Conservation (phyloP, 345 rosid genomes). For the Ceriops decandra region DNA sequence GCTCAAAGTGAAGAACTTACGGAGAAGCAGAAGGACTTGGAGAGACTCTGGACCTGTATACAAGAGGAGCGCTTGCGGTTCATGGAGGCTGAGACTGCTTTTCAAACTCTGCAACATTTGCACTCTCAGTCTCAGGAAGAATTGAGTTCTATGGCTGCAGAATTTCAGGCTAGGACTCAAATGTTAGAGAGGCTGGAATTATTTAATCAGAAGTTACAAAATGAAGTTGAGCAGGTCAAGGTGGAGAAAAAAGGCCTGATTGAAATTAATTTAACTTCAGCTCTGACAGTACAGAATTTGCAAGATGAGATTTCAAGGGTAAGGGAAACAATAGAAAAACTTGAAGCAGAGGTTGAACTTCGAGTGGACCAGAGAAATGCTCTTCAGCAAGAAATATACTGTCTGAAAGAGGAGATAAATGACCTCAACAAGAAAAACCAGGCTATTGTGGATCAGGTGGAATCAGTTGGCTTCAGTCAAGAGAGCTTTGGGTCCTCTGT, state of each 20-base stretch:
- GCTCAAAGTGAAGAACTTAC: slow-evolving; percentile 67
- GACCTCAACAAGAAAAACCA: slow-evolving; percentile 63
- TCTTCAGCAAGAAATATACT: slow-evolving; percentile 95
- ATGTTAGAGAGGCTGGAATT: slow-evolving; percentile 64
- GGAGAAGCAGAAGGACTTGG: slow-evolving; percentile 86
- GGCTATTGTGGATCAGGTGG: slow-evolving; percentile 61
- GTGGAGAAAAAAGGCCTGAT: slow-evolving; percentile 53
- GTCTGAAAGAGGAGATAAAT: slow-evolving; percentile 89
- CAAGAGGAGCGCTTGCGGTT: slow-evolving; percentile 88
- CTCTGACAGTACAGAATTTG: slow-evolving; percentile 58
- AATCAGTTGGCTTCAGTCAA: slow-evolving; percentile 59
- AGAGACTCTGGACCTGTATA: slow-evolving; percentile 73
- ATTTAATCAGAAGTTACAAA: slow-evolving; percentile 47
- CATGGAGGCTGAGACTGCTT: slow-evolving; percentile 95
- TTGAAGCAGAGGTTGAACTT: slow-evolving; percentile 88
- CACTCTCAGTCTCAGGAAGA: slow-evolving; percentile 98
- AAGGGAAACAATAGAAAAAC: slow-evolving; percentile 67
- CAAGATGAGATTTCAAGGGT: slow-evolving; percentile 64
- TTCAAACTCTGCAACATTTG: slow-evolving; percentile 89
- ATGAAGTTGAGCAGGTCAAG: slow-evolving; percentile 53
- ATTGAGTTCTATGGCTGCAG: slow-evolving; percentile 61
- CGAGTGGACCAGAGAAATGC: slow-evolving; percentile 89
- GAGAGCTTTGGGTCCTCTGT: slow-evolving; percentile 60
- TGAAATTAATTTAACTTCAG: slow-evolving; percentile 66
- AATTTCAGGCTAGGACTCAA: slow-evolving; percentile 56